Evolutionary conservation across 2,329 filamentous ascomycete genomes (phyloP), one percentile per base, ranked within the genome.

Genomic region (Xylariaceae sp.): DNA sequence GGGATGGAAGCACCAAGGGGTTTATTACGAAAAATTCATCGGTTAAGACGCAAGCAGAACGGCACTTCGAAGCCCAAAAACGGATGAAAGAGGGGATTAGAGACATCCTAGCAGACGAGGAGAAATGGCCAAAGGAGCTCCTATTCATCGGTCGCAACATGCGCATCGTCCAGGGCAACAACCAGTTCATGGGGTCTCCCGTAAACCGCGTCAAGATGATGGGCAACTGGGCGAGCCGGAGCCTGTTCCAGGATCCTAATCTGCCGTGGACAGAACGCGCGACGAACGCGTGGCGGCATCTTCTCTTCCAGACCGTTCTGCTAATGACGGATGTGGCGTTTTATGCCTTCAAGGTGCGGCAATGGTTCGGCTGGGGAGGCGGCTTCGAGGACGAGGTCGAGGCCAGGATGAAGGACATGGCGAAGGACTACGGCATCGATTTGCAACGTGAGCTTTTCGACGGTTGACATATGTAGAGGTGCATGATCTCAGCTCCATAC

Each of bases 341-440:
- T 72, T 96, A 89, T 72, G 89, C 89, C 65, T 89, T 86, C 65
- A 90, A 89, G 75, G 48, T 96, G 6, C 82, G 86, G 63, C 93
- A 98, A 76, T 82, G 84, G 71, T 70, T 97, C 12, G 90, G 90
- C 0, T 73, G 87, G 2, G 91, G 93, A 0, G 82, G 86, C 9
- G 93, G 93, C 0, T 95, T 98, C 89, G 95, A 98, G 71, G 93
- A 97, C 70, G 91, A 93, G 71, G 87, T 98, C 59, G 95, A 98
- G 78, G 83, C 84, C 69, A 84, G 89, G 65, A 96, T 98, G 92
- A 88, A 84, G 74, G 84, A 81, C 54, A 90, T 97, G 80, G 93
- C 93, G 1, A 91, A 89, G 71, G 93, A 96, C 65, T 92, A 95
- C 76, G 95, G 95, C 0, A 85, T 98, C 2, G 93, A 98, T 73